Evolutionary conservation across 2,329 filamentous ascomycete genomes (phyloP), one percentile per base, ranked within the genome.

Genomic region (Thelonectria discophora): DNA sequence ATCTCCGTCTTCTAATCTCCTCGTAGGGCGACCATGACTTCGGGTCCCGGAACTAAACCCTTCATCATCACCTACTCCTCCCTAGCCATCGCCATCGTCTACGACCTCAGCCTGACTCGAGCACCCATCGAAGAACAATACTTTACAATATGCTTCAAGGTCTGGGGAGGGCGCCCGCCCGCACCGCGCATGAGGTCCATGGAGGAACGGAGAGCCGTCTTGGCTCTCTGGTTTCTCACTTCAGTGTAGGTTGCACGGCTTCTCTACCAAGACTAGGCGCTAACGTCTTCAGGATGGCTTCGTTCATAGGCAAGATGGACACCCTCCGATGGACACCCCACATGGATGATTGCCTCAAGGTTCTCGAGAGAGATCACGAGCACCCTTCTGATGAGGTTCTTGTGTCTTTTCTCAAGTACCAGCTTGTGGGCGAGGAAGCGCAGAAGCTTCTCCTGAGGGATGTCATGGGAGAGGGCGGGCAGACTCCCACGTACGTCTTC

Each of bases 241-340:
- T 79, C 77, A 3, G 64, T 75, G 77, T 79, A 66, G 56, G 72
- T 69, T 13, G 3, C 11, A 8, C 37, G n/a, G 5, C 39, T 17
- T 20, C 20, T 43, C 3, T 17, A 12, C 21, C 17, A 1, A 1
- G 12, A 18, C 7, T 6, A 3, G 12, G 54, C 12, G 11, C 59
- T 72, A 10, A 72, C 53, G 2, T 43, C 2, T 10, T 5, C 55
- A 80, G 76, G 60, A 72, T 73, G 58, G 72, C 76, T 49, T 75
- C 70, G 3, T 81, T 76, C 54, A 74, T 84, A 13, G 80, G 79
- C 21, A 80, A 80, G 47, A 77, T 80, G 51, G 84, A 88, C 54
- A 68, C 79, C 2, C 75, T 89, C 50, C 78, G 76, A 2, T 90
- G 87, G 87, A 87, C 82, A 1, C 66, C 81, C 1, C 81, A 87